Evolutionary conservation across 306 rosid species (phyloP).

Genomic region (Crotalaria pallida): DNA sequence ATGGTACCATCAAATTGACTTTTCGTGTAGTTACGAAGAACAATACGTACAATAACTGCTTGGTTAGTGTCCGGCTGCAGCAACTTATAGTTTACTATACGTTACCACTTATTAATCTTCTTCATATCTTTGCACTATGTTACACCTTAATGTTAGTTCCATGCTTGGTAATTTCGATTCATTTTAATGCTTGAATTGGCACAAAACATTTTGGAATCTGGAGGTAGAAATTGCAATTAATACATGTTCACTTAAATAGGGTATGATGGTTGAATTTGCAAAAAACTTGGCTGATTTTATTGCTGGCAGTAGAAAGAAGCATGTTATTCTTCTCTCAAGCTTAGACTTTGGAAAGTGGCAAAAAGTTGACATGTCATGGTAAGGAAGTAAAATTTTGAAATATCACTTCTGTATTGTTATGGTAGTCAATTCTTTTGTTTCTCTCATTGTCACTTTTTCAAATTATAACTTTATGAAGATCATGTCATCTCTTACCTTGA

Average conservation of each 20-base stretch:
- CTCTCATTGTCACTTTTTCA: neutral
- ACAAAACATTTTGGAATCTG: neutral
- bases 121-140: neutral
- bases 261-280: constrained; percentile 72
- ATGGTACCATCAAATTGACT: neutral
- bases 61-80: neutral
- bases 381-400: constrained; percentile 10
- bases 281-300: constrained; percentile 67
- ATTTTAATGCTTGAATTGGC: neutral
- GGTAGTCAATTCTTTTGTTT: neutral
- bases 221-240: constrained; percentile 10
- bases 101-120: neutral
- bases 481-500: constrained; percentile 1
- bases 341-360: constrained; percentile 92
- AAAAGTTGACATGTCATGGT: constrained; percentile 81
- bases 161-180: neutral
- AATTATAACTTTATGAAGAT: neutral
- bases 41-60: neutral
- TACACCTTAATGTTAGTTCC: constrained; percentile 5
- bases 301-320: constrained; percentile 66
- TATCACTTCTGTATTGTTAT: neutral
- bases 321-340: constrained; percentile 71
- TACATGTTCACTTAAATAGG: constrained; percentile 41
- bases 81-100: neutral
- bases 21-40: neutral